Percentiles rank a stretch among this genome's conserved stretches.
phyloP scores from a whole-genome alignment of 2,329 filamentous ascomycete genomes.

The Exophiala phaeomuriformis region DNA sequence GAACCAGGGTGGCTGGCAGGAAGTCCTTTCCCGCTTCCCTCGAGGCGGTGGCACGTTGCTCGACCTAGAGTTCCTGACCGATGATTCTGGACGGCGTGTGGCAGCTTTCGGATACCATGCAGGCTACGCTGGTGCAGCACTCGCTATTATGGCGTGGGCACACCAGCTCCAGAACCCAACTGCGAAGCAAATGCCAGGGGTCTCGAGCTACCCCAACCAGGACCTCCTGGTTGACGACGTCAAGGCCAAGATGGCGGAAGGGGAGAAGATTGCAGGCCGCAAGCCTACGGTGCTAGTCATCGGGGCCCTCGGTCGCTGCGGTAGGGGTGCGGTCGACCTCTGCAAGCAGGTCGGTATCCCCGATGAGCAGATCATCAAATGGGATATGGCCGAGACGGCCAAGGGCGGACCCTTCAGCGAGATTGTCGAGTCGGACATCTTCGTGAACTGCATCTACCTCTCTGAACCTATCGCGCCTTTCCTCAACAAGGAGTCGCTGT shows the following conservation, averaged over 20 bases:
- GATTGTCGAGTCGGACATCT: slow-evolving; percentile 66
- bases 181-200: slow-evolving; percentile 57
- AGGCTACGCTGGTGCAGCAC: slow-evolving; percentile 62
- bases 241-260: slow-evolving; percentile 61
- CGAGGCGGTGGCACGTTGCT: slow-evolving; percentile 68
- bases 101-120: slow-evolving; percentile 56
- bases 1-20: slow-evolving; percentile 69
- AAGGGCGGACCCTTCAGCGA: slow-evolving; percentile 70
- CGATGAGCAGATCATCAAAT: slow-evolving; percentile 60
- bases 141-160: slow-evolving; percentile 66
- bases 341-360: slow-evolving; percentile 67
- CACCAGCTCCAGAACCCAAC: slow-evolving; percentile 61
- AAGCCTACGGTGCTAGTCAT: slow-evolving; percentile 74
- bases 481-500: slow-evolving; percentile 63
- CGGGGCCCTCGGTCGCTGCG: slow-evolving; percentile 67
- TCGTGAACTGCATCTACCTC: slow-evolving; percentile 88
- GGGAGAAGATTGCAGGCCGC: slow-evolving; percentile 58
- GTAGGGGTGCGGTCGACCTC: slow-evolving; percentile 73
- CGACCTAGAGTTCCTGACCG: slow-evolving; percentile 79
- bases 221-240: slow-evolving; percentile 64
- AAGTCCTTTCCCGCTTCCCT: slow-evolving; percentile 70
- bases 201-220: slow-evolving; percentile 64
- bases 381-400: slow-evolving; percentile 65
- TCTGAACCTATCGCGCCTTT: slow-evolving; percentile 72
- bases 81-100: slow-evolving; percentile 57